Conservation (phyloP, 73 alveolate genomes). For the Durusdinium trenchii region DNA sequence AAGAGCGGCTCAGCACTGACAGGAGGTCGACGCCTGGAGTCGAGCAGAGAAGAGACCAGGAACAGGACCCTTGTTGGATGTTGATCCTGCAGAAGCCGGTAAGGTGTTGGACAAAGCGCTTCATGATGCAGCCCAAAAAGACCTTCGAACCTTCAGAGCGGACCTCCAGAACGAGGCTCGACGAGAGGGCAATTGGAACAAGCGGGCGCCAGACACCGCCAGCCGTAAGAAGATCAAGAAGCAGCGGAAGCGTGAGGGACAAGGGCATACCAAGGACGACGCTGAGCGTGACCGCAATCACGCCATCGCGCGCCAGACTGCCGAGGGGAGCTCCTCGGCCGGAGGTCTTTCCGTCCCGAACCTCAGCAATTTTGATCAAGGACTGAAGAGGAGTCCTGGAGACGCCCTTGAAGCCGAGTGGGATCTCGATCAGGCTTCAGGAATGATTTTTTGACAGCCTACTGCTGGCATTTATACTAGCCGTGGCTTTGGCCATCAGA, state of each 20-base stretch:
- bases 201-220: background rate
- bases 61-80: background rate
- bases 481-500: too few relatives aligned
- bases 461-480: too few relatives aligned
- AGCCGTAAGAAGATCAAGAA: background rate
- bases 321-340: constrained; percentile 52
- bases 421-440: too few relatives aligned
- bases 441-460: too few relatives aligned
- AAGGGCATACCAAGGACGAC: background rate
- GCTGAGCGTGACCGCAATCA: constrained; percentile 35
- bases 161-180: background rate
- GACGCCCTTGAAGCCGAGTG: too few relatives aligned
- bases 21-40: background rate
- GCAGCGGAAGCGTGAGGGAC: background rate
- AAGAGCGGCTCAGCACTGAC: background rate
- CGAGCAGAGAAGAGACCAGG: background rate
- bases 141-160: background rate
- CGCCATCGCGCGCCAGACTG: constrained; percentile 49
- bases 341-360: background rate
- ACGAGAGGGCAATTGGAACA: background rate
- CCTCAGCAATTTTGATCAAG: background rate
- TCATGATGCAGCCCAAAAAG: background rate
- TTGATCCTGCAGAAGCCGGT: background rate
- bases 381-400: too few relatives aligned
- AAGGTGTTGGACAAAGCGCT: background rate